Evolutionary conservation across 805 yeast genomes (phyloP), one percentile per base, ranked within the genome.

Genomic region (Grigorovia jiainica): DNA sequence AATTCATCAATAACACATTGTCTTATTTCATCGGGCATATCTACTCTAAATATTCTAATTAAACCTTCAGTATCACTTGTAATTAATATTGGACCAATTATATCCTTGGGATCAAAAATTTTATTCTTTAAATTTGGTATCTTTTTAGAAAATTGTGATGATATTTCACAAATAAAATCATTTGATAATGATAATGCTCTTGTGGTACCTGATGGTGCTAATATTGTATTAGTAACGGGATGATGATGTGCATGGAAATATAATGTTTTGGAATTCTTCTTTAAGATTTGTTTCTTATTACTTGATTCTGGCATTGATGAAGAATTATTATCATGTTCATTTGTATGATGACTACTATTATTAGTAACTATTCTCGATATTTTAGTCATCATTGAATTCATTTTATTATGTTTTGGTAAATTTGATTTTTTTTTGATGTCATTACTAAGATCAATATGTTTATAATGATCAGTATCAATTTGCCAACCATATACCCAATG

Each of bases 401-500:
- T n/a, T n/a, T n/a, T n/a, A n/a, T n/a, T n/a, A n/a, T n/a, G n/a
- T 5, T 34, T 27, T 19, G 30, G 29, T 40, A 33, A n/a, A 30
- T 40, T 37, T 15, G 21, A 35, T n/a, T 30, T 15, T 35, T 23
- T 23, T 18, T 19, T 8, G 15, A 8, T 9, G 24, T 19, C 13
- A 27, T 34, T 59, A 10, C 15, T 11, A 3, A 7, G 15, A 10
- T 13, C n/a, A 27, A 10, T 11, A 11, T 27, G n/a, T n/a, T n/a
- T n/a, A n/a, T n/a, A n/a, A n/a, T n/a, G 38, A 13, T 21, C 10
- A 7, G 42, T 21, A 15, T 27, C 63, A 18, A 72, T 60, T 42
- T 73, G 71, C 97, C 97, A 90, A 10, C 85, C 64, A 54, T 87
- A 89, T 11, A 84, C 75, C 78, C 87, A 78, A 50, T 84, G 86